phyloP scores from a whole-genome alignment of 2,329 filamentous ascomycete genomes.

The Beauveria sp. region DNA sequence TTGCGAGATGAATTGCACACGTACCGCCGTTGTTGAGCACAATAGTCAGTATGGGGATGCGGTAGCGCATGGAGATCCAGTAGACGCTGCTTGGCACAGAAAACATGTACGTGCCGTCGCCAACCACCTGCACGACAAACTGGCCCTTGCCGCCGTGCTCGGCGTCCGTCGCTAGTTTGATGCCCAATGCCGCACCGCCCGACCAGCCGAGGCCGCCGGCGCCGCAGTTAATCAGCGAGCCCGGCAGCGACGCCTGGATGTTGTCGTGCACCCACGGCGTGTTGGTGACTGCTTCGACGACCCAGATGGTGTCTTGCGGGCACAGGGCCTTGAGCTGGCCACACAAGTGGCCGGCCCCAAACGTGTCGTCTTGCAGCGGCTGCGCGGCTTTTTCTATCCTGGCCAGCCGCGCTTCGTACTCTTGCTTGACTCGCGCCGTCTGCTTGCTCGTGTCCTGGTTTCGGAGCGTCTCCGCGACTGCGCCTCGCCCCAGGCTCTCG shows the following conservation, averaged over 20 bases:
- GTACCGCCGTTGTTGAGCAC: constrained; percentile 50
- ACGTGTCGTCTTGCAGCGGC: constrained; percentile 51
- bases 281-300: constrained; percentile 71
- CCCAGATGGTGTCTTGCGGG: constrained; percentile 56
- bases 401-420: constrained; percentile 52
- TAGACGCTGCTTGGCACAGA: constrained; percentile 47
- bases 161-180: constrained; percentile 58
- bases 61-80: constrained; percentile 48
- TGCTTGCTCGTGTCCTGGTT: constrained; percentile 11
- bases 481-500: constrained; percentile 45
- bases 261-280: constrained; percentile 62
- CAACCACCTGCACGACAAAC: constrained; percentile 49
- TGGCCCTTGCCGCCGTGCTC: constrained; percentile 38
- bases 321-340: constrained; percentile 25
- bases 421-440: constrained; percentile 16
- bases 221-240: constrained; percentile 74
- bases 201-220: constrained; percentile 77
- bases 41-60: constrained; percentile 47
- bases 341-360: constrained; percentile 33
- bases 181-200: constrained; percentile 65
- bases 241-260: constrained; percentile 58
- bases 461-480: constrained; percentile 32
- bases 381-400: constrained; percentile 49
- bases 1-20: constrained; percentile 8
- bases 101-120: constrained; percentile 51